Base-by-base conservation (phyloP, 2,329 filamentous ascomycete species). In the Acephala macrosclerotiorum region DNA sequence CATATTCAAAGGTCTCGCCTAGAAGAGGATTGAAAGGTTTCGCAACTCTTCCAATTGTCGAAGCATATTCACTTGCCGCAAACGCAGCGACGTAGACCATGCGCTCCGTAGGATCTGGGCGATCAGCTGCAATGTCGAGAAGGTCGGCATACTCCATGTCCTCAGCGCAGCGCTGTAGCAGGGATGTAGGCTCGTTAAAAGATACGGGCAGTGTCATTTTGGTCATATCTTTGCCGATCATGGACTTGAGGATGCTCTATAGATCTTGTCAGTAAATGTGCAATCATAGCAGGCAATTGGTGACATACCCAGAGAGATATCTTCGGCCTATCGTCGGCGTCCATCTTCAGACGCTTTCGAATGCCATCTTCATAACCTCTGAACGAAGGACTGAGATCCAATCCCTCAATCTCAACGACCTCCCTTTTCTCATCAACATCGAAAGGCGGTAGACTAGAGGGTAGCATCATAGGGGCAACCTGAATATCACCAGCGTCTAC, bases 221-320 rank as follows among this genome's bases (percentile, higher is more conserved):
- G 42, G 96, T 98, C 96, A 99, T 98, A 76, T 99, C 96, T 78
- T 99, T 98, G 69, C 96, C 96, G 79, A 99, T 97, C 96, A 99
- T 98, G 25, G 95, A 98, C 82, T 98, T 99, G 69, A 99, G 82
- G 72, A 99, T 97, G 71, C 91, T 91, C 94, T 97, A 70, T 45
- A 9, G 61, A 61, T 33, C 56, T 18, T 51, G 61, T 79, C 68
- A 80, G 70, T 79, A 69, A 80, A 68, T 58, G 57, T 40, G 16
- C n/a, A 25, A 40, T 40, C 51, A 22, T 22, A 14, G 49, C 35
- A 58, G 11, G 33, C 62, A 55, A 14, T 33, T 53, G 42, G 14
- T 9, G 20, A 81, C 91, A 80, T 87, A 97, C 94, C 96, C 96
- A 99, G 51, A 99, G 88, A 35, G 92, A 96, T 67, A 98, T 93